These are phyloP conservation scores for Rehmannia glutinosa DNA, from an alignment of 257 asterid species.

Conservation along the genomic window DNA sequence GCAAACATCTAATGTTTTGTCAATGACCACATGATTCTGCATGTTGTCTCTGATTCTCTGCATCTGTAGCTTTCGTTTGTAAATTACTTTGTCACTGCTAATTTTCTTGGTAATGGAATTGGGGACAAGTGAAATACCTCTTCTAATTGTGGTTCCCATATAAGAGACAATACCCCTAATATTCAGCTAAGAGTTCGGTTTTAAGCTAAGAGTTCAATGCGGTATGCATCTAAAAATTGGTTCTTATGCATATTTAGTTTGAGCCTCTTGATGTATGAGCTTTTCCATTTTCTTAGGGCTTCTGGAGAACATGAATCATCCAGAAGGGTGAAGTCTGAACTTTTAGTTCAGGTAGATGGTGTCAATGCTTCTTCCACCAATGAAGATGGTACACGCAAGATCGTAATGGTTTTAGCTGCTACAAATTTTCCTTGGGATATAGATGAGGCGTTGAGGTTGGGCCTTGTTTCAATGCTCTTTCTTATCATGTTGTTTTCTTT, in stretches of 20 bases:
- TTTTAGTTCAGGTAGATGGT: conserved; percentile 93
- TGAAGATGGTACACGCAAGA: conserved; percentile 89
- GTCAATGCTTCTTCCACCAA: conserved; percentile 78
- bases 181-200: neutral
- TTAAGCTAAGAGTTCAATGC: too few species aligned
- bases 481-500: neutral
- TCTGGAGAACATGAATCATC: conserved; percentile 99
- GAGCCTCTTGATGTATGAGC: conserved; percentile 9
- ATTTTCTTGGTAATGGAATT: neutral
- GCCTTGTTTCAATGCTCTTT: conserved; percentile 16
- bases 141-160: too few species aligned
- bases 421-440: conserved; percentile 99
- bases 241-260: conserved; percentile 8
- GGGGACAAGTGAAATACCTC: too few species aligned
- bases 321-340: conserved; percentile 91
- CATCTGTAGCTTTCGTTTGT: too few species aligned
- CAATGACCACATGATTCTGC: too few species aligned
- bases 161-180: too few species aligned
- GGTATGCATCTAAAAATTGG: neutral
- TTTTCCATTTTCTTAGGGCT: conserved; percentile 46
- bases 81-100: neutral
- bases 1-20: too few species aligned
- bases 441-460: conserved; percentile 92
- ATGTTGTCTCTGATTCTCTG: too few species aligned
- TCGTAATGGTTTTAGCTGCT: conserved; percentile 99